Conservation (phyloP, 768 basidiomycete species). For the Leccinellum luteum region DNA sequence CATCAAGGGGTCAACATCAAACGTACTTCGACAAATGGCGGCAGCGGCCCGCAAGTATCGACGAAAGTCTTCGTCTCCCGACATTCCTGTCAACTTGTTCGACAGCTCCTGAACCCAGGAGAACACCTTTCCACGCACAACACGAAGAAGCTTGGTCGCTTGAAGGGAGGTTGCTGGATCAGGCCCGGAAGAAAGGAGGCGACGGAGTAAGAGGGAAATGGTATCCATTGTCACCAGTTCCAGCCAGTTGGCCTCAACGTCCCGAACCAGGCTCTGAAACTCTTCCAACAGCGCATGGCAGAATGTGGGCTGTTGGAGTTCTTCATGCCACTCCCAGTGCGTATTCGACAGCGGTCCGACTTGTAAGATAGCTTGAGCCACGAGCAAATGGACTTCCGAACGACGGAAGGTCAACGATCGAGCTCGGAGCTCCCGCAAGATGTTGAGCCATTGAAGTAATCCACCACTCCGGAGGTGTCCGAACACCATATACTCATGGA, state of each 20-base stretch:
- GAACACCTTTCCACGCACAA: slow-evolving; percentile 30
- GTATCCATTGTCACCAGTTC: slow-evolving; percentile 32
- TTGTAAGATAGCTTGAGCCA: slow-evolving; percentile 46
- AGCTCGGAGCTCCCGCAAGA: slow-evolving; percentile 43
- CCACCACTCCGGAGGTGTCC: slow-evolving; percentile 44
- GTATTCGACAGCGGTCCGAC: slow-evolving; percentile 30
- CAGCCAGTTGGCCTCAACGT: slow-evolving; percentile 42
- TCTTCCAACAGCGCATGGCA: slow-evolving; percentile 36
- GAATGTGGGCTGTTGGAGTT: slow-evolving; percentile 34
- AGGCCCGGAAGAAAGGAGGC: slow-evolving; percentile 34
- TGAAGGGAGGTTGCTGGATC: slow-evolving; percentile 9
- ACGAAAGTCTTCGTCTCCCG: slow-evolving; percentile 15
- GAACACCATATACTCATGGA: slow-evolving; percentile 48
- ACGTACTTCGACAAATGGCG: slow-evolving; percentile 37
- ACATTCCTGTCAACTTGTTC: slow-evolving; percentile 15
- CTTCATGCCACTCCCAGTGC: slow-evolving; percentile 39
- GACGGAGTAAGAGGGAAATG: slow-evolving; percentile 33
- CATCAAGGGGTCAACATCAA: slow-evolving; percentile 21
- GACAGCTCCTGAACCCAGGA: slow-evolving; percentile 38
- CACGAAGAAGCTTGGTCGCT: slow-evolving; percentile 29
- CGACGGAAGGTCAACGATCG: slow-evolving; percentile 38
- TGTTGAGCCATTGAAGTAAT: slow-evolving; percentile 49
- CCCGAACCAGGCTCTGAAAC: slow-evolving; percentile 32
- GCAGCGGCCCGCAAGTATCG: slow-evolving; percentile 36
- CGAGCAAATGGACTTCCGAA: slow-evolving; percentile 40